Percentiles rank a stretch among this genome's conserved stretches.
These are phyloP conservation scores for Chlamydomonas reinhardtii DNA, from an alignment of 163 green algal genomes.

Conservation along the genomic window DNA sequence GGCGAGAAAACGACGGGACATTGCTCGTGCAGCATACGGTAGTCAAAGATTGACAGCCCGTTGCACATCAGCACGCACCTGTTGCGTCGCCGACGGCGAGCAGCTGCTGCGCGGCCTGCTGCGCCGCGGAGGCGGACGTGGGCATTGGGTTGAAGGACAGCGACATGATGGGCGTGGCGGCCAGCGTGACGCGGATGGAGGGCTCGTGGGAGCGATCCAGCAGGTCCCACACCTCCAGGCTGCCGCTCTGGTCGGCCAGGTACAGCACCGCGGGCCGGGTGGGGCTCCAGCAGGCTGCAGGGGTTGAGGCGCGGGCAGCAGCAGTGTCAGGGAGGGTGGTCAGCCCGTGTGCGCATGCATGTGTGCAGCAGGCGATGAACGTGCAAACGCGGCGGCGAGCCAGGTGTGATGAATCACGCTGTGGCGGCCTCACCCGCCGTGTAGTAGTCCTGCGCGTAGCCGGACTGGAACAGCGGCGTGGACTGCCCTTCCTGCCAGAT, in stretches of 20 bases:
- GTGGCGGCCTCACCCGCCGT: constrained; percentile 68
- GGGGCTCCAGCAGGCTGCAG: constrained; percentile 82
- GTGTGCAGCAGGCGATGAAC: no score
- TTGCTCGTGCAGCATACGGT: no score
- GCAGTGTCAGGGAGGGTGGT: background rate
- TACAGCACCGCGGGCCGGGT: constrained; percentile 85
- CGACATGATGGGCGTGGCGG: constrained; percentile 69
- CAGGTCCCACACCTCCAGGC: constrained; percentile 89
- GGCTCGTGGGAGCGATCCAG: constrained; percentile 88
- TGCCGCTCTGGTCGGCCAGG: constrained; percentile 71
- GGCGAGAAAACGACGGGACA: no score
- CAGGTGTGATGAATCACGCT: no score
- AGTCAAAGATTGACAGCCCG: no score
- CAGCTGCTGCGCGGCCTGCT: constrained; percentile 57
- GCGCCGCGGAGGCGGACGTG: constrained; percentile 18
- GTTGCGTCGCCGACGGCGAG: constrained; percentile 55
- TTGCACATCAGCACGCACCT: constrained; percentile 24
- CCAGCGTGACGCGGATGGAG: constrained; percentile 60
- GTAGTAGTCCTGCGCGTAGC: constrained; percentile 75
- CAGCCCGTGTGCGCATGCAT: background rate
- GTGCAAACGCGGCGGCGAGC: no score
- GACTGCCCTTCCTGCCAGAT: constrained; percentile 76
- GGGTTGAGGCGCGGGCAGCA: background rate
- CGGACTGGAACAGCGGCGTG: constrained; percentile 77
- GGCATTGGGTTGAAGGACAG: constrained; percentile 66